Percentiles rank a stretch among this genome's conserved stretches.
These are phyloP conservation scores for Wickerhamiella australiensis DNA, from an alignment of 805 yeast genomes.

Conservation along the genomic window DNA sequence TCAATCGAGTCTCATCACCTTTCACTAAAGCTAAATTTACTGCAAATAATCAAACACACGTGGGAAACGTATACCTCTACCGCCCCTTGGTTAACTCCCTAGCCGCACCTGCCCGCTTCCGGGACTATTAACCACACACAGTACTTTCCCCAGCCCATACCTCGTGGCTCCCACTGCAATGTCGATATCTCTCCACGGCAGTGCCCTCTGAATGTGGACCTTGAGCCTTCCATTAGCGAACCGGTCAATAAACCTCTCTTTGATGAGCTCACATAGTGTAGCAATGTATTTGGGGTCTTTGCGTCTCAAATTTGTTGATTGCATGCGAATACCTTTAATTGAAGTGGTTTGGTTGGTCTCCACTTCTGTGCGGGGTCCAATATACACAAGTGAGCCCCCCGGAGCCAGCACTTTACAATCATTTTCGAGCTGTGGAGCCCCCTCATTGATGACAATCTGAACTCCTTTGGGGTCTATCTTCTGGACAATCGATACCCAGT, in stretches of 20 bases:
- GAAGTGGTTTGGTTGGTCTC: not conserved
- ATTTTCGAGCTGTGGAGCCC: constrained; percentile 1
- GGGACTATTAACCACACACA: not conserved
- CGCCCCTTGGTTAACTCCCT: not conserved
- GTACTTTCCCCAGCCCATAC: not conserved
- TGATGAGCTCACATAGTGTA: constrained; percentile 21
- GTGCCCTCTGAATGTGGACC: constrained; percentile 20
- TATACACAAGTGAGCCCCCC: not conserved
- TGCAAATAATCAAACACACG: no score
- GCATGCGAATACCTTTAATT: constrained; percentile 15
- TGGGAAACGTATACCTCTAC: no score
- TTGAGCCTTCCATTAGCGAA: constrained; percentile 21
- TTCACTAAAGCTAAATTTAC: no score
- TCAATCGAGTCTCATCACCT: no score
- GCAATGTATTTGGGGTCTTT: constrained; percentile 22
- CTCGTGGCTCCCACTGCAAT: constrained; percentile 20
- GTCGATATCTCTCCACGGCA: constrained; percentile 19
- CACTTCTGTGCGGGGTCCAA: not conserved
- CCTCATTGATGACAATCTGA: constrained; percentile 25
- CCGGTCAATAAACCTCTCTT: constrained; percentile 22
- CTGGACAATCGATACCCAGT: constrained; percentile 20
- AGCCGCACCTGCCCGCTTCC: not conserved
- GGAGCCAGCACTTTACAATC: not conserved
- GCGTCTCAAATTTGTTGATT: constrained; percentile 27
- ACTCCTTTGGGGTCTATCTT: constrained; percentile 23